Conservation (phyloP, 129 eudicot species). For the Apium graveolens region DNA sequence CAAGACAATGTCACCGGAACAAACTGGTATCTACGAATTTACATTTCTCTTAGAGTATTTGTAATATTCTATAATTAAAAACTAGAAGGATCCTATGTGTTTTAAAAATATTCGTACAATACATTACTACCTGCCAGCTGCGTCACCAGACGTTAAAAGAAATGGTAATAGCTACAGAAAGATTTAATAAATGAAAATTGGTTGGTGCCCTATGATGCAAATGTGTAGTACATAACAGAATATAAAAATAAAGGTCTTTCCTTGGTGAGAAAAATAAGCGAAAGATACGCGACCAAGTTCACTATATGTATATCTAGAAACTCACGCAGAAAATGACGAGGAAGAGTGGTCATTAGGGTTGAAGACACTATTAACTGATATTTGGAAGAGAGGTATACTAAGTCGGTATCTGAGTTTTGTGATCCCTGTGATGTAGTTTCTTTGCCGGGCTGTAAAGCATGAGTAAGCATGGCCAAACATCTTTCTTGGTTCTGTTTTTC, state of each 20-base stretch:
- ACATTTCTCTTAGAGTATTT: too few species aligned
- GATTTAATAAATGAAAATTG: neutral
- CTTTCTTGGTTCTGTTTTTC: constrained; percentile 75
- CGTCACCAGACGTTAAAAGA: neutral
- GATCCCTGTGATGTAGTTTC: constrained; percentile 28
- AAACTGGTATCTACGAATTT: neutral
- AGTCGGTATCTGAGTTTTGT: constrained; percentile 27
- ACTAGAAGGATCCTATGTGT: too few species aligned
- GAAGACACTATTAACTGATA: constrained; percentile 70
- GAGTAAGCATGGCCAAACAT: constrained; percentile 53
- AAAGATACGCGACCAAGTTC: neutral
- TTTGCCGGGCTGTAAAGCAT: constrained; percentile 47
- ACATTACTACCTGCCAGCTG: neutral
- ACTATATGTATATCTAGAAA: neutral
- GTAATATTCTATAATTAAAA: too few species aligned
- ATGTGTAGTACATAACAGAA: neutral
- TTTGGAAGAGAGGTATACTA: constrained; percentile 46
- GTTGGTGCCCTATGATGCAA: neutral
- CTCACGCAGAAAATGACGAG: constrained; percentile 78
- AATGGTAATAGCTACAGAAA: neutral
- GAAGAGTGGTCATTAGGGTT: constrained; percentile 83
- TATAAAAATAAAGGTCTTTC: neutral
- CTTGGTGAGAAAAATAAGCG: neutral
- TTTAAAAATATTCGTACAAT: too few species aligned
- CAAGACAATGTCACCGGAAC: neutral